Conservation (phyloP, 1,284 basidiomycete genomes). For the Kwoniella shivajii region DNA sequence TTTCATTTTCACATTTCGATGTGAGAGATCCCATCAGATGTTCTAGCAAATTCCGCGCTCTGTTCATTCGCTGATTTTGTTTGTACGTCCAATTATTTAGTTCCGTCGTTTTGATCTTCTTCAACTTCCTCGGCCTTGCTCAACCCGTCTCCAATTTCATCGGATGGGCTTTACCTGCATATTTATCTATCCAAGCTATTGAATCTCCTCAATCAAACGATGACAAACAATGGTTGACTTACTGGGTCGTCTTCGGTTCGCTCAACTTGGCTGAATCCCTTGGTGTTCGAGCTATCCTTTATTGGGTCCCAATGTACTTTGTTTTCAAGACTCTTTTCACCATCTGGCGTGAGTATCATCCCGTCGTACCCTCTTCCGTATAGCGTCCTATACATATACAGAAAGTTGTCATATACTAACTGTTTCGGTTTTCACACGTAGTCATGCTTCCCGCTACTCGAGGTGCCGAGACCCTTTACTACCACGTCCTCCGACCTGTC, state of each 20-base stretch:
- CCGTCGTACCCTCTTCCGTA: too few species aligned
- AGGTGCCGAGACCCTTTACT: conserved; percentile 74
- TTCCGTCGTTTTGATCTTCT: conserved; percentile 54
- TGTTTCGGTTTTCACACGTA: conserved; percentile 11
- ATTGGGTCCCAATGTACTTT: conserved; percentile 69
- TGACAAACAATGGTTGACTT: conserved; percentile 57
- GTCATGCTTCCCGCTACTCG: conserved; percentile 56
- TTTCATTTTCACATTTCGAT: background rate
- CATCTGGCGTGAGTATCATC: conserved; percentile 63
- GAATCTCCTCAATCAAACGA: conserved; percentile 55
- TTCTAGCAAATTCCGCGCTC: conserved; percentile 13
- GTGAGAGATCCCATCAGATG: background rate
- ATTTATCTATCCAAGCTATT: conserved; percentile 55
- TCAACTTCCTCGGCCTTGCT: conserved; percentile 56
- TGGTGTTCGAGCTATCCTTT: conserved; percentile 50
- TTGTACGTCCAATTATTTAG: conserved; percentile 20
- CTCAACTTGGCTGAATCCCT: conserved; percentile 55
- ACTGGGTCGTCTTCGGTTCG: conserved; percentile 55
- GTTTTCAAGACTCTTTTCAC: conserved; percentile 85
- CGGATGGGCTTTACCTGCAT: conserved; percentile 57
- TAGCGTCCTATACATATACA: too few species aligned
- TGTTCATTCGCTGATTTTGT: background rate
- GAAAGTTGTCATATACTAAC: too few species aligned
- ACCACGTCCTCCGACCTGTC: conserved; percentile 68
- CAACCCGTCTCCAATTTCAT: conserved; percentile 54